phyloP scores from a whole-genome alignment of 768 basidiomycete genomes.

The Lentinula detonsa region DNA sequence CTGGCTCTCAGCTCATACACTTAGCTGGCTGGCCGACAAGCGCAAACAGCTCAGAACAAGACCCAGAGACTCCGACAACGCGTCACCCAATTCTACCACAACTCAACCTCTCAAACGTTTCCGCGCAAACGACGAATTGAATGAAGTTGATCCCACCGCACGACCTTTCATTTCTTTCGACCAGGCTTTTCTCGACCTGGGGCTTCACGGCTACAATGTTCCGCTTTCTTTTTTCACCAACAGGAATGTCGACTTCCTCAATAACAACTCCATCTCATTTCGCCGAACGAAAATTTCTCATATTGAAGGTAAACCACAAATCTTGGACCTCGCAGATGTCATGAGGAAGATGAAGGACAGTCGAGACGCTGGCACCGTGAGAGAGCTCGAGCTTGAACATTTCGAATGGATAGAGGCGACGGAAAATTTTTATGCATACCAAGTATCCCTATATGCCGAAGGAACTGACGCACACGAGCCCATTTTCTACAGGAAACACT shows the following conservation, averaged over 20 bases:
- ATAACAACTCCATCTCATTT: background rate
- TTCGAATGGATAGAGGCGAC: background rate
- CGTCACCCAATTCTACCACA: background rate
- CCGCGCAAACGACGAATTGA: background rate
- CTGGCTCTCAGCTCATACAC: background rate
- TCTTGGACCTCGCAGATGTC: background rate
- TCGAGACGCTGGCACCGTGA: background rate
- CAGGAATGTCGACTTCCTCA: background rate
- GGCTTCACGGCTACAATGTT: background rate
- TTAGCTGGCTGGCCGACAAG: background rate
- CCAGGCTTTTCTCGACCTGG: background rate
- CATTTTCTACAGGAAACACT: background rate
- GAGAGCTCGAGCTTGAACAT: background rate
- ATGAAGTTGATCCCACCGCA: background rate
- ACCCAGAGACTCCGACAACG: background rate
- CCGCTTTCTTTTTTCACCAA: background rate
- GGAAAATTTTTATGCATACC: background rate
- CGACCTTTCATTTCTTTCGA: background rate
- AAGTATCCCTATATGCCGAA: background rate
- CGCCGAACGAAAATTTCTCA: background rate
- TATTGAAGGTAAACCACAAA: background rate
- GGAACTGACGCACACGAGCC: background rate
- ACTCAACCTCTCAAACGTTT: background rate
- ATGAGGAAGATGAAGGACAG: background rate
- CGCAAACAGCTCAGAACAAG: background rate